These are phyloP conservation scores for Sarocladiaceae sp. DNA, from an alignment of 2,329 filamentous ascomycete genomes.

Conservation along the genomic window DNA sequence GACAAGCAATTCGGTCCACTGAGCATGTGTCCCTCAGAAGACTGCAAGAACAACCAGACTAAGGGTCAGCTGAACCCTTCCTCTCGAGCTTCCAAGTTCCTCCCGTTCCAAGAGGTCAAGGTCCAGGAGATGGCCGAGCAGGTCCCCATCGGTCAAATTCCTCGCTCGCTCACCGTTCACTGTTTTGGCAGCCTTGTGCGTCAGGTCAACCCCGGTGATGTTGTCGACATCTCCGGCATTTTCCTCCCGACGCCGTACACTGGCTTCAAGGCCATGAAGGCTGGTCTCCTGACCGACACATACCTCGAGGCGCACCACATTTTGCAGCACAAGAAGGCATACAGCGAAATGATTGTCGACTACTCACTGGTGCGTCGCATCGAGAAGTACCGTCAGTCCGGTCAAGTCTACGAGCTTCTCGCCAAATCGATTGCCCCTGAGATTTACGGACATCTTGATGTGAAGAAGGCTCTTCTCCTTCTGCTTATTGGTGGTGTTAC, in stretches of 20 bases:
- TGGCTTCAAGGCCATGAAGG: constrained; percentile 96
- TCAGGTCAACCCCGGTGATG: constrained; percentile 86
- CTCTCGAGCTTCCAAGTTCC: constrained; percentile 91
- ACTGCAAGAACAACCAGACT: constrained; percentile 83
- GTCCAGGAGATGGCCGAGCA: constrained; percentile 99
- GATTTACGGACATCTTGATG: constrained; percentile 92
- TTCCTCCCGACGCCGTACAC: constrained; percentile 97
- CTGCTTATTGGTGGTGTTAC: constrained; percentile 93
- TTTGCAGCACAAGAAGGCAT: constrained; percentile 95
- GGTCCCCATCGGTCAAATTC: constrained; percentile 95
- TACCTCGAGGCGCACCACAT: constrained; percentile 94
- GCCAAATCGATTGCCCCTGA: constrained; percentile 95
- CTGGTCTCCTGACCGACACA: constrained; percentile 92
- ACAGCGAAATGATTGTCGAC: constrained; percentile 85
- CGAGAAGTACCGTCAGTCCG: constrained; percentile 74
- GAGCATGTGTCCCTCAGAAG: constrained; percentile 78
- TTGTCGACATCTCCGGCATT: constrained; percentile 89
- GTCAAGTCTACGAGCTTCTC: constrained; percentile 91
- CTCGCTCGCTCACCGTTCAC: constrained; percentile 80
- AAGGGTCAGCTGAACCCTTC: constrained; percentile 92
- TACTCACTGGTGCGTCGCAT: constrained; percentile 74
- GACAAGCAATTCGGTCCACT: constrained; percentile 88
- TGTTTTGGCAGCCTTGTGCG: constrained; percentile 83
- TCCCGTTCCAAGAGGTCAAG: constrained; percentile 97
- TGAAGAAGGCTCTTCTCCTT: constrained; percentile 95